These are phyloP conservation scores for Citrullus mucosospermus DNA, from an alignment of 306 rosid genomes.

Conservation along the genomic window DNA sequence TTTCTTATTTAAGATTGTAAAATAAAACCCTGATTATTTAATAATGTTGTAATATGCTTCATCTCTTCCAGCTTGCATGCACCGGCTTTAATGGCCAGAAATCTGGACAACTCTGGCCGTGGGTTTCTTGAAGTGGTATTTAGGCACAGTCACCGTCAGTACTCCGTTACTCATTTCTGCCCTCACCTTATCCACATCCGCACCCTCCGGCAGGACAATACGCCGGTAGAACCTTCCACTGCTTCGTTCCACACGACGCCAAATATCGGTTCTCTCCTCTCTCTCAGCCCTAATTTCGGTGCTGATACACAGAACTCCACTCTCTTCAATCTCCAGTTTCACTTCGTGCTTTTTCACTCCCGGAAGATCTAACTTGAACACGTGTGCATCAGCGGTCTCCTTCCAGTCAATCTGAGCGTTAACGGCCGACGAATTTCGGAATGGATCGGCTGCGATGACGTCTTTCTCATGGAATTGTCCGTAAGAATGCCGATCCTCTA, in stretches of 20 bases:
- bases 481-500: background rate
- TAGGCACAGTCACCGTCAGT: conserved; percentile 30
- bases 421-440: background rate
- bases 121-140: conserved; percentile 8
- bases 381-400: conserved; percentile 26
- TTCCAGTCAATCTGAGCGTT: conserved; percentile 12
- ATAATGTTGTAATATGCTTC: background rate
- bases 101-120: conserved; percentile 5
- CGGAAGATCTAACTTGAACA: conserved; percentile 20
- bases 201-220: conserved; percentile 26
- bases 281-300: conserved; percentile 23
- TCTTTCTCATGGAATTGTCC: background rate
- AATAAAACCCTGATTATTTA: background rate
- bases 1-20: background rate
- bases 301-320: conserved; percentile 13
- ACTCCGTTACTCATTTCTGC: conserved; percentile 30
- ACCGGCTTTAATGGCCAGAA: background rate
- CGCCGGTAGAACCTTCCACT: conserved; percentile 25
- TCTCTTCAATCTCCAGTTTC: conserved; percentile 35
- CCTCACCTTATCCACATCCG: conserved; percentile 10
- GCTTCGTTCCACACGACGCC: conserved; percentile 19
- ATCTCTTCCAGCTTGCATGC: background rate
- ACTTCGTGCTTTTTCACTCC: conserved; percentile 27
- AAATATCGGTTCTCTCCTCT: conserved; percentile 16
- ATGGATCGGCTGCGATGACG: background rate